These are phyloP conservation scores for Talaromyces proteolyticus DNA, from an alignment of 495 filamentous ascomycete genomes.

Conservation along the genomic window DNA sequence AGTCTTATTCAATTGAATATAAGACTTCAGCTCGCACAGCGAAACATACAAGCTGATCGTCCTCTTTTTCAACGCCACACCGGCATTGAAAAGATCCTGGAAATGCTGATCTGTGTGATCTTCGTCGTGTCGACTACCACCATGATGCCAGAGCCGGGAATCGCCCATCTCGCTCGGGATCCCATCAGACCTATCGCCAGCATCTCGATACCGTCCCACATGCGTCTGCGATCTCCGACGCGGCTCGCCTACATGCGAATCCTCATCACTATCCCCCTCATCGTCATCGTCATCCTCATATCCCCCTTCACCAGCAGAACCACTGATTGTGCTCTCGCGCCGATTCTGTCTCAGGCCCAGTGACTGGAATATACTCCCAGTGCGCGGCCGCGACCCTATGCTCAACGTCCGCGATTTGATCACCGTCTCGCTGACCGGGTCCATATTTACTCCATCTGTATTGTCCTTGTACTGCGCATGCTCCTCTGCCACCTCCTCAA, in stretches of 20 bases:
- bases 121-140: conserved; percentile 36
- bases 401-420: conserved; percentile 36
- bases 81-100: conserved; percentile 66
- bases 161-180: conserved; percentile 41
- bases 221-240: conserved; percentile 15
- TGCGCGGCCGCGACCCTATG: conserved; percentile 33
- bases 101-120: conserved; percentile 71
- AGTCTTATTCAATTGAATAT: conserved; percentile 91
- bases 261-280: conserved; percentile 47
- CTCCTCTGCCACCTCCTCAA: conserved; percentile 70
- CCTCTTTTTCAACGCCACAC: conserved; percentile 85
- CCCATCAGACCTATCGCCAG: conserved; percentile 22
- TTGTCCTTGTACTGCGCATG: conserved; percentile 65
- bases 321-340: conserved; percentile 44
- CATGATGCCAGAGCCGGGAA: conserved; percentile 15
- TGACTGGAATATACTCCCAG: conserved; percentile 37
- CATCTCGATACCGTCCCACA: conserved; percentile 4
- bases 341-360: conserved; percentile 34
- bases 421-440: conserved; percentile 44
- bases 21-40: conserved; percentile 93
- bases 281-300: conserved; percentile 66
- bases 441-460: conserved; percentile 49
- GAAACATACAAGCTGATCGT: conserved; percentile 82
- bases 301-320: conserved; percentile 43
- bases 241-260: conserved; percentile 11